Conservation (phyloP, 2,329 filamentous ascomycete genomes). For the Trichoderma semiorbis region DNA sequence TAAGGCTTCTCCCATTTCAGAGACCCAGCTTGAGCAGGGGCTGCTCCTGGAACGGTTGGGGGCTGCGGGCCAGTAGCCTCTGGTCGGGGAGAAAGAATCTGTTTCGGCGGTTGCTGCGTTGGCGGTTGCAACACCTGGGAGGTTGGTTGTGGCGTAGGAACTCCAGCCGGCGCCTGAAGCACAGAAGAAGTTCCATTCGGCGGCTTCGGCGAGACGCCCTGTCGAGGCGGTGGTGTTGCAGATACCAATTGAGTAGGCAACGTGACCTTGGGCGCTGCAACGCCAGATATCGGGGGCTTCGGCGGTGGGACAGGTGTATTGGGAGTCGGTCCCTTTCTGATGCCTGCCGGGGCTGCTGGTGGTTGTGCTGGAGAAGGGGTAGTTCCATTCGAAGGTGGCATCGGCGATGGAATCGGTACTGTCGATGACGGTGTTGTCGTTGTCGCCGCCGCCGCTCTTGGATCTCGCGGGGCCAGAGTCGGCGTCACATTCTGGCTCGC, state of each 20-base stretch:
- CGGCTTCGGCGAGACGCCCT: slow-evolving; percentile 31
- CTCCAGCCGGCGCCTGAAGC: slow-evolving; percentile 37
- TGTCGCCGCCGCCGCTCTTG: slow-evolving; percentile 26
- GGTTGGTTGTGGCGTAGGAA: slow-evolving; percentile 27
- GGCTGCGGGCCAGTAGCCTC: slow-evolving; percentile 28
- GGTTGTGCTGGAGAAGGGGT: slow-evolving; percentile 24
- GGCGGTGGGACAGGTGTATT: slow-evolving; percentile 37
- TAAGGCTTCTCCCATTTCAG: slow-evolving; percentile 44
- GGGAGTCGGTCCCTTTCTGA: slow-evolving; percentile 29
- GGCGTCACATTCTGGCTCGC: slow-evolving; percentile 36
- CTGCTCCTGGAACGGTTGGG: slow-evolving; percentile 25
- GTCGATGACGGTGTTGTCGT: slow-evolving; percentile 21
- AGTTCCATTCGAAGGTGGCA: slow-evolving; percentile 22
- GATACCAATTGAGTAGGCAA: slow-evolving; percentile 29
- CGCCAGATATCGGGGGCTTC: slow-evolving; percentile 28
- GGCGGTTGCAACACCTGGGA: slow-evolving; percentile 33
- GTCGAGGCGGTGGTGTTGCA: slow-evolving; percentile 29
- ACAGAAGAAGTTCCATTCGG: slow-evolving; percentile 30
- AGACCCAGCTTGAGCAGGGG: slow-evolving; percentile 26
- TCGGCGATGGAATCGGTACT: slow-evolving; percentile 17
- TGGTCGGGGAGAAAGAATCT: slow-evolving; percentile 34
- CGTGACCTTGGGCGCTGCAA: slow-evolving; percentile 26
- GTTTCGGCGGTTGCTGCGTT: slow-evolving; percentile 30
- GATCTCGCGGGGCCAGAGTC: slow-evolving; percentile 32
- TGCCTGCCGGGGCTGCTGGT: slow-evolving; percentile 22